These are phyloP conservation scores for Pyrenochaeta sp. DNA, from an alignment of 2,329 filamentous ascomycete genomes.

Conservation along the genomic window DNA sequence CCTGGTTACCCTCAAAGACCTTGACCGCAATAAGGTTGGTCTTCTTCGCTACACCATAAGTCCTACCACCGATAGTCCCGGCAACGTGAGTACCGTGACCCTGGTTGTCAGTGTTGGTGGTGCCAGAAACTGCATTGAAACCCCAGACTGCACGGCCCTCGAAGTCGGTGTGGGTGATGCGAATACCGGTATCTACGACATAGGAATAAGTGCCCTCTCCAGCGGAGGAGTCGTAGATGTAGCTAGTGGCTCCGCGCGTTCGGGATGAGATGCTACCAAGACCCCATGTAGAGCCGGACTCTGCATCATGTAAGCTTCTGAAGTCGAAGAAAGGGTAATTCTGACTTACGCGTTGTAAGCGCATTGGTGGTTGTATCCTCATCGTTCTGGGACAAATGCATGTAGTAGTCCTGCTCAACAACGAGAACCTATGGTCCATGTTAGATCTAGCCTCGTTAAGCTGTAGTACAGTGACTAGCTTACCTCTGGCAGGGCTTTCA, in stretches of 20 bases:
- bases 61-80: constrained; percentile 39
- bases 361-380: constrained; percentile 11
- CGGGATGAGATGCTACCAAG: constrained; percentile 41
- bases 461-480: not conserved
- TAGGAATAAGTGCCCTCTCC: constrained; percentile 53
- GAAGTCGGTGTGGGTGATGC: constrained; percentile 58
- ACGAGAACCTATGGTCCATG: constrained; percentile 25
- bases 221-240: constrained; percentile 37
- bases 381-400: constrained; percentile 15
- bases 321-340: not conserved
- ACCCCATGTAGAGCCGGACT: constrained; percentile 36
- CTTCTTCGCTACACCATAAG: constrained; percentile 46
- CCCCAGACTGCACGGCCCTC: constrained; percentile 39
- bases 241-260: constrained; percentile 21
- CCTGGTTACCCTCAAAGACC: constrained; percentile 34
- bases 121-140: constrained; percentile 34
- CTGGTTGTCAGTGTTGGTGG: constrained; percentile 29
- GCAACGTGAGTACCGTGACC: constrained; percentile 48
- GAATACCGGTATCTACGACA: constrained; percentile 72
- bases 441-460: not conserved
- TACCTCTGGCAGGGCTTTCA: constrained; percentile 40
- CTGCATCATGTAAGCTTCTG: constrained; percentile 12
- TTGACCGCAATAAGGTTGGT: constrained; percentile 49
- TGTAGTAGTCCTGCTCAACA: constrained; percentile 37
- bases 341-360: constrained; percentile 27